A percentile compares a stretch with the other conserved stretches of the same genome.
These are phyloP conservation scores for Cladophialophora yegresii DNA, from an alignment of 2,329 filamentous ascomycete genomes.

Conservation along the genomic window DNA sequence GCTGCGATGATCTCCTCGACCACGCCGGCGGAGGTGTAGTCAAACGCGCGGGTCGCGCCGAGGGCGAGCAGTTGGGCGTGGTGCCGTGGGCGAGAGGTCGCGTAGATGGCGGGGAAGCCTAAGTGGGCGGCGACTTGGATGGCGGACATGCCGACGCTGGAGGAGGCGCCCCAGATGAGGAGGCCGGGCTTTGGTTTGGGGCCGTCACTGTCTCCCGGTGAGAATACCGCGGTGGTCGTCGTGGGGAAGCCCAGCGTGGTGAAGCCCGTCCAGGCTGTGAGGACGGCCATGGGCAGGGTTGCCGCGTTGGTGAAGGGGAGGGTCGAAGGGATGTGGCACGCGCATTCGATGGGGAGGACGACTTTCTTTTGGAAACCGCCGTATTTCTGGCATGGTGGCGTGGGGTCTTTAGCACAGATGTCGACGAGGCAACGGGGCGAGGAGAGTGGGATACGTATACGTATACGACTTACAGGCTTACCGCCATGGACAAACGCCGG, in stretches of 20 bases:
- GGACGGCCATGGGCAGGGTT: constrained; percentile 38
- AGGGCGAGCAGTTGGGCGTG: constrained; percentile 44
- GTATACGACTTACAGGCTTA: not conserved
- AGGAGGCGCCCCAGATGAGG: constrained; percentile 49
- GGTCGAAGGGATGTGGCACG: constrained; percentile 38
- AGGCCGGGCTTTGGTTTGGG: constrained; percentile 39
- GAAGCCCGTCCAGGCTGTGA: constrained; percentile 38
- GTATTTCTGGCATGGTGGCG: constrained; percentile 22
- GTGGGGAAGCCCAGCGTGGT: constrained; percentile 35
- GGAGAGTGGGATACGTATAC: not conserved
- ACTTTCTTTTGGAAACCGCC: constrained; percentile 39
- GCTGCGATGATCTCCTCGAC: constrained; percentile 39
- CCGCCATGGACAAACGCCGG: constrained; percentile 38
- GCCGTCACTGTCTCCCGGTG: not conserved
- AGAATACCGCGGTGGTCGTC: constrained; percentile 35
- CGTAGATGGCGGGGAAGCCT: constrained; percentile 44
- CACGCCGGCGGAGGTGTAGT: constrained; percentile 44
- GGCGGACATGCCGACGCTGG: constrained; percentile 45
- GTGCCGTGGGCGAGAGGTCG: constrained; percentile 46
- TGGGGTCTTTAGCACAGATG: not conserved
- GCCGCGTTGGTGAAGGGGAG: constrained; percentile 38
- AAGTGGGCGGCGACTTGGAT: constrained; percentile 45
- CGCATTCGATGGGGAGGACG: constrained; percentile 41
- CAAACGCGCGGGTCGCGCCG: constrained; percentile 46
- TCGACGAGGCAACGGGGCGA: not conserved